Evolutionary conservation across 352 stramenopile genomes (phyloP), one percentile per base, ranked within the genome.

Genomic region (Lagenidium sp.): DNA sequence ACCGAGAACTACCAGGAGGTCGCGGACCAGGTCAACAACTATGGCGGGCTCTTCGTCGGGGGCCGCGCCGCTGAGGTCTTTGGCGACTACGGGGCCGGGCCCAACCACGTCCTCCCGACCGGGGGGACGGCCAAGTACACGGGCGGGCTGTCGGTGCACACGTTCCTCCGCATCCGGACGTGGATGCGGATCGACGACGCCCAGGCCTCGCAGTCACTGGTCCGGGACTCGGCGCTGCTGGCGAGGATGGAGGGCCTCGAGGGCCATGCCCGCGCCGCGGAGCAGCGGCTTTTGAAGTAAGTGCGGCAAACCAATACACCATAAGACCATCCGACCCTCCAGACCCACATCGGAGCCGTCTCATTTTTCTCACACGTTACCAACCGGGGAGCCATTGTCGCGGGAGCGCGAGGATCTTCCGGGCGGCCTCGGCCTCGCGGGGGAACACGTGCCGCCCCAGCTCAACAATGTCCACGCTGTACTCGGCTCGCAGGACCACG

Each of bases 81-180:
- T 45, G 96, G 96, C 43, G 96, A 99, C 72, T 99, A 99, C 57
- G 95, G 95, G 26, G 95, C 94, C 15, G 96, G 96, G n/a, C 96
- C 96, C 8, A 99, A 99, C 70, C 96, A 99, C 62, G 97, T 98
- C 23, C 76, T 99, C 8, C 96, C 96, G 11, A 99, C 96, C 0
- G 93, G 91, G 35, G 95, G 95, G 45, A 98, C 96, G 5, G 94
- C 90, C 35, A 85, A 94, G 52, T 99, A 99, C 78, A 99, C 96
- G 6, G 96, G 96, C 29, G 96, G 96, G 32, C 76, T 99, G 31
- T 97, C 76, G 8, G 95, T 99, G 11, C 97, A 98, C 65, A 98
- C 95, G 46, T 99, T 99, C 72, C 74, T 99, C 42, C 78, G 95
- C 35, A 97, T 99, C 39, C 78, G 95, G 38, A 99, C 95, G 34